A percentile compares a stretch with the other conserved stretches of the same genome.
Conservation (phyloP, 2,329 filamentous ascomycete genomes). For the Diaporthe citrichinensis region DNA sequence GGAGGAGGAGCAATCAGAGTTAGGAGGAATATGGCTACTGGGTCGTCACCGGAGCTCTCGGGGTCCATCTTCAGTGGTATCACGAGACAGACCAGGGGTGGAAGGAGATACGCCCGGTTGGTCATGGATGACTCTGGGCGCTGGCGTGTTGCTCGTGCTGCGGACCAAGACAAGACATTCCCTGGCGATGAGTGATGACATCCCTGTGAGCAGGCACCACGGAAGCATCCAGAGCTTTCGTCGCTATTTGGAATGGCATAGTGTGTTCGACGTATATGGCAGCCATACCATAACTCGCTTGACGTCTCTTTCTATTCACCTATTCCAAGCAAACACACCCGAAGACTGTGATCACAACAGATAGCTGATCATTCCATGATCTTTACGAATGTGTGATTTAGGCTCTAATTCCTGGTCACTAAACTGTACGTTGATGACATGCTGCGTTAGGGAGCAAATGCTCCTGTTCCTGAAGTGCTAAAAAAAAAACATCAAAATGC, state of each 20-base stretch:
- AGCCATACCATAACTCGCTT: background rate
- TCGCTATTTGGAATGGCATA: background rate
- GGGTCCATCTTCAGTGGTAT: slow-evolving; percentile 24
- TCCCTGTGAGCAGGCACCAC: background rate
- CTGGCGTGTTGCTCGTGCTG: slow-evolving; percentile 32
- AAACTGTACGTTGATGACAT: background rate
- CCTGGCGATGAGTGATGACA: slow-evolving; percentile 16
- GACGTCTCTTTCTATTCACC: background rate
- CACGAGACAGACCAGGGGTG: background rate
- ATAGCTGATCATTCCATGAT: background rate
- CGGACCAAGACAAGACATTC: background rate
- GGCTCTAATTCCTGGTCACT: background rate
- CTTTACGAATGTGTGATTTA: background rate
- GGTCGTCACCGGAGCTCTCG: slow-evolving; percentile 23
- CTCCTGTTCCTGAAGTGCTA: slow-evolving; percentile 22
- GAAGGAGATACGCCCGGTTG: slow-evolving; percentile 27
- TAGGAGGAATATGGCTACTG: background rate
- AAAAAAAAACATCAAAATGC: slow-evolving; percentile 8
- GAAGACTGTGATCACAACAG: background rate
- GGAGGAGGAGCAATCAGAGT: background rate
- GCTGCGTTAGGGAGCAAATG: background rate
- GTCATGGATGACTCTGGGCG: slow-evolving; percentile 34
- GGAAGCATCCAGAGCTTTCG: too few relatives aligned
- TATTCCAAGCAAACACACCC: background rate
- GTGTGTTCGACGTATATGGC: background rate